Evolutionary conservation across 352 stramenopile genomes (phyloP), one percentile per base, ranked within the genome.

Genomic region (Phytopythium vexans): DNA sequence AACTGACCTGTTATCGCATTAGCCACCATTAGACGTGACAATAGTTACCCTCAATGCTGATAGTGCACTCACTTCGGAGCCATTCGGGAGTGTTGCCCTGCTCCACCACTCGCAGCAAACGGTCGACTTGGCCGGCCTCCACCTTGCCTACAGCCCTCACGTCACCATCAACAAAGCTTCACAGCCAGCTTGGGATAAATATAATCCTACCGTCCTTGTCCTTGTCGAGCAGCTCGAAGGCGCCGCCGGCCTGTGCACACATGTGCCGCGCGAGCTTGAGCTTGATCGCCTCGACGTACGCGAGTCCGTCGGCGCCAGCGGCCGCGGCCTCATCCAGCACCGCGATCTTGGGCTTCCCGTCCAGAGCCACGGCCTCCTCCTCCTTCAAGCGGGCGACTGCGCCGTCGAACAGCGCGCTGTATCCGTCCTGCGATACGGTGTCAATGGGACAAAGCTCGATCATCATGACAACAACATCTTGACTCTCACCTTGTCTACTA

Each of bases 201-300:
- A 21, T 37, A 31, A 31, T 14, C 62, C 42, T 54, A 87, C 79
- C 79, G 50, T 87, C 77, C 48, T 87, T 78, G 54, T 88, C 71
- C 39, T 74, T 77, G 61, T 88, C 79, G 35, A 90, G 52, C 21
- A 76, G 58, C 41, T 76, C 74, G 45, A 90, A 90, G 48, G 56
- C 67, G 15, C 48, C 40, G 8, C 49, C 63, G 16, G 68, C 56
- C 11, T 70, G 66, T 21, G 56, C 57, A 53, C 64, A 85, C 55
- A 88, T 90, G 67, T 83, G 75, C 34, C 68, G 73, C 10, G 66
- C 72, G 21, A 90, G 61, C 56, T 85, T 87, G 16, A 86, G n/a
- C 58, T 82, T 74, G 27, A 87, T 48, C 6, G 72, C 77, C 15
- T 88, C 73, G 8, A 85, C 54, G 34, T 85, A 87, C 11, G 56